These are phyloP conservation scores for Taphrina wiesneri DNA, from an alignment of 1,139 yeast genomes.

Conservation along the genomic window DNA sequence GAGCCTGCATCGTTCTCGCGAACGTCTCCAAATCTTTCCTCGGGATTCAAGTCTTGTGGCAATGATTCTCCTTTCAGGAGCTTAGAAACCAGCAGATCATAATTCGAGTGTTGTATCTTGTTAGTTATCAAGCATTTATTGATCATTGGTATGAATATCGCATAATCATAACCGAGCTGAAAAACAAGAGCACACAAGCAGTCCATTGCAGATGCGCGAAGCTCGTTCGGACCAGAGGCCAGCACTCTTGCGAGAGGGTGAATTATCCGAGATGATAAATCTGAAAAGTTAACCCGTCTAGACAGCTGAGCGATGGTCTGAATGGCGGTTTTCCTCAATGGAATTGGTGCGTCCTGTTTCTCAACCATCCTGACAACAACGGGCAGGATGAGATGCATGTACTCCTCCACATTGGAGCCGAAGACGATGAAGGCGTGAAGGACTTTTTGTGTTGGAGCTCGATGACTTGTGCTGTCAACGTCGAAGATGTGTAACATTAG, in stretches of 20 bases:
- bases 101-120: conserved; percentile 68
- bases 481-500: conserved; percentile 75
- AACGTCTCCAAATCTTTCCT: conserved; percentile 57
- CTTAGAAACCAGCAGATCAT: conserved; percentile 78
- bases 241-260: conserved; percentile 82
- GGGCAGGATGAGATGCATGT: conserved; percentile 80
- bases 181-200: conserved; percentile 75
- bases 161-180: conserved; percentile 81
- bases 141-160: conserved; percentile 84
- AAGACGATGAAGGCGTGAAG: conserved; percentile 84
- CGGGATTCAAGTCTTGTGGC: conserved; percentile 73
- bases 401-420: conserved; percentile 86
- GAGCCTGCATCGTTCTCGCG: conserved; percentile 61
- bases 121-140: conserved; percentile 62
- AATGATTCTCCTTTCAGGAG: conserved; percentile 84
- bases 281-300: conserved; percentile 69
- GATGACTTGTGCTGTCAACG: conserved; percentile 65
- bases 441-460: conserved; percentile 69
- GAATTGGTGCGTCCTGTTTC: conserved; percentile 54
- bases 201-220: conserved; percentile 67
- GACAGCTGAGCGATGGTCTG: conserved; percentile 83
- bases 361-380: conserved; percentile 80
- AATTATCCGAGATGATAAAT: conserved; percentile 86
- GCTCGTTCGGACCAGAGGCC: conserved; percentile 57
- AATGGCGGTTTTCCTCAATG: conserved; percentile 70